phyloP scores from a whole-genome alignment of 148 eudicot genomes.

The Vaccinium macrocarpon region DNA sequence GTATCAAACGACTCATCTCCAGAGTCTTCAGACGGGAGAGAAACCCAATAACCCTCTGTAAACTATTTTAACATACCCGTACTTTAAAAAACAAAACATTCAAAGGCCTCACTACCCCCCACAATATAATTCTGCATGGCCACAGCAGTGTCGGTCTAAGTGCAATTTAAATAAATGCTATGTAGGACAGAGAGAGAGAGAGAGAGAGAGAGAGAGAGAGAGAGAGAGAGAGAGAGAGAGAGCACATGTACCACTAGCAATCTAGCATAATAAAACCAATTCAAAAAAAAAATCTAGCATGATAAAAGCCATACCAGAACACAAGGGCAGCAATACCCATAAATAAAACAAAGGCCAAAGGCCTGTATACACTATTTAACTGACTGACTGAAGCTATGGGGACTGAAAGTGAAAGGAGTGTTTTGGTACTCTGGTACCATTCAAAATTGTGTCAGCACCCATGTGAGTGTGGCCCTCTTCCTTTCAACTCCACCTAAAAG shows the following conservation, averaged over 20 bases:
- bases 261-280: conserved; percentile 16
- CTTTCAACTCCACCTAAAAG: conserved; percentile 61
- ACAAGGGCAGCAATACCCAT: conserved; percentile 24
- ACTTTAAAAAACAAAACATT: not conserved
- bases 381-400: conserved; percentile 18
- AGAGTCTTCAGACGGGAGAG: not conserved
- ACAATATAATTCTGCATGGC: conserved; percentile 7
- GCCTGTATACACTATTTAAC: not conserved
- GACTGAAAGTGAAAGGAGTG: conserved; percentile 60
- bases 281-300: conserved; percentile 7
- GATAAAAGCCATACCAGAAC: conserved; percentile 21
- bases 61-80: not conserved
- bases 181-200: too few species aligned
- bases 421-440: conserved; percentile 31
- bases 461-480: conserved; percentile 68
- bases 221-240: too few species aligned
- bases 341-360: conserved; percentile 31
- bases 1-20: not conserved
- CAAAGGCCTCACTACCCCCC: not conserved
- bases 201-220: too few species aligned
- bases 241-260: conserved; percentile 18
- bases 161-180: conserved; percentile 20
- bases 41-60: not conserved
- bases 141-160: conserved; percentile 29
- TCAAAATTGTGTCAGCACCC: conserved; percentile 69